These are phyloP conservation scores for Iris macrosiphon DNA, from an alignment of 106 monocot species.

Conservation along the genomic window DNA sequence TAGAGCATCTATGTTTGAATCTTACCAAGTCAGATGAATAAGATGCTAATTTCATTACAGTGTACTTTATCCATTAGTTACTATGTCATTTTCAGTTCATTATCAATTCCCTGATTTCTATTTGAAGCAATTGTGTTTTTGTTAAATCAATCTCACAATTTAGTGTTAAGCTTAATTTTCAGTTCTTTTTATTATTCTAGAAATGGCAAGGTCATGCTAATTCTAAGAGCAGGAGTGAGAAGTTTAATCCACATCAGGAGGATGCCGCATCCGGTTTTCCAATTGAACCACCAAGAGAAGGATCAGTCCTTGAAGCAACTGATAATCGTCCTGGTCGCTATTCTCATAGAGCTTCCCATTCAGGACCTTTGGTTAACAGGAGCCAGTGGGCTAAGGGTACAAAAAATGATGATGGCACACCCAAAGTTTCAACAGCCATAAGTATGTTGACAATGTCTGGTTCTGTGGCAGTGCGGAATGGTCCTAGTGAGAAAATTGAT, in stretches of 20 bases:
- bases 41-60: too few relatives aligned
- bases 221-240: slow-evolving; percentile 79
- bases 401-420: slow-evolving; percentile 30
- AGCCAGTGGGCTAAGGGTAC: slow-evolving; percentile 38
- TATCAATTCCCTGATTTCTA: too few relatives aligned
- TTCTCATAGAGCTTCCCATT: slow-evolving; percentile 63
- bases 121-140: too few relatives aligned
- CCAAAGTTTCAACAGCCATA: slow-evolving; percentile 28
- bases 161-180: too few relatives aligned
- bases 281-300: slow-evolving; percentile 65
- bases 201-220: slow-evolving; percentile 57
- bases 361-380: slow-evolving; percentile 74
- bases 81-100: too few relatives aligned
- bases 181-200: slow-evolving; percentile 29
- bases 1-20: too few relatives aligned
- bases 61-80: too few relatives aligned
- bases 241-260: slow-evolving; percentile 62
- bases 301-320: slow-evolving; percentile 25
- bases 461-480: slow-evolving; percentile 20
- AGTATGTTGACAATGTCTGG: slow-evolving; percentile 28
- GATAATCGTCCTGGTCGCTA: slow-evolving; percentile 33
- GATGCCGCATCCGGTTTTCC: slow-evolving; percentile 80
- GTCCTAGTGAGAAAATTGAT: slow-evolving; percentile 18
- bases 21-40: too few relatives aligned
- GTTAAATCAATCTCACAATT: too few relatives aligned